These are phyloP conservation scores for Lodderomyces elongisporus DNA, from an alignment of 1,139 yeast species.

Conservation along the genomic window DNA sequence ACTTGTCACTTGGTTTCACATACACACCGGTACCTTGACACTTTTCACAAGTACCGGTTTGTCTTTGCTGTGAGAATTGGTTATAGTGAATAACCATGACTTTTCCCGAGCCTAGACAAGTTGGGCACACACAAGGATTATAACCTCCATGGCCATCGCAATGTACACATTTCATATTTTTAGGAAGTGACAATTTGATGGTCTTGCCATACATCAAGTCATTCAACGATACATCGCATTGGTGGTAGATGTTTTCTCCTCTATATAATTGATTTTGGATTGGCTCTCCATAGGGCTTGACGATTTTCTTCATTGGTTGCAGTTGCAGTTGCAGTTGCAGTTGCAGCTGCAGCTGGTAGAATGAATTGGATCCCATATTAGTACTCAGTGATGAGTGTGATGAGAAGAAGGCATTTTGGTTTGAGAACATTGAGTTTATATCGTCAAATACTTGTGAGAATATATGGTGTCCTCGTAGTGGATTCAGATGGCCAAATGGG, in stretches of 20 bases:
- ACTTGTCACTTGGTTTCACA: slow-evolving; percentile 19
- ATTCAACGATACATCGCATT: slow-evolving; percentile 31
- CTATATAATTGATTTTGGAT: slow-evolving; percentile 11
- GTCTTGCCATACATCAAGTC: slow-evolving; percentile 39
- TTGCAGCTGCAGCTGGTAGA: slow-evolving; percentile 5
- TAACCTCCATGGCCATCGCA: slow-evolving; percentile 39
- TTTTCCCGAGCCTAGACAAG: slow-evolving; percentile 38
- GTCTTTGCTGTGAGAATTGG: slow-evolving; percentile 31
- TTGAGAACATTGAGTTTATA: slow-evolving; percentile 28
- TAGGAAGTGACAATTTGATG: slow-evolving; percentile 38
- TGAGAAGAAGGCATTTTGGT: slow-evolving; percentile 11
- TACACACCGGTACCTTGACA: slow-evolving; percentile 36
- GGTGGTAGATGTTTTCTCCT: slow-evolving; percentile 42
- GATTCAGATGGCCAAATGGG: slow-evolving; percentile 4
- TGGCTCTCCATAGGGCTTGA: slow-evolving; percentile 20
- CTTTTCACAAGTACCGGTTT: slow-evolving; percentile 28
- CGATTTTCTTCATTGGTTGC: slow-evolving; percentile 17
- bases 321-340: slow-evolving; percentile 2
- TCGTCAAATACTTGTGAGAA: slow-evolving; percentile 40
- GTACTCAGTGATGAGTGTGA: slow-evolving; percentile 1
- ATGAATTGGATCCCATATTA: not conserved
- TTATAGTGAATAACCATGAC: slow-evolving; percentile 29
- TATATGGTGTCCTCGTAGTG: slow-evolving; percentile 20
- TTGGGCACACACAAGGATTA: slow-evolving; percentile 28
- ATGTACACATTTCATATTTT: slow-evolving; percentile 26